A percentile compares a stretch with the other conserved stretches of the same genome.
Conservation (phyloP, 2,329 filamentous ascomycete species). For the Graphiopsis chlorocephala region DNA sequence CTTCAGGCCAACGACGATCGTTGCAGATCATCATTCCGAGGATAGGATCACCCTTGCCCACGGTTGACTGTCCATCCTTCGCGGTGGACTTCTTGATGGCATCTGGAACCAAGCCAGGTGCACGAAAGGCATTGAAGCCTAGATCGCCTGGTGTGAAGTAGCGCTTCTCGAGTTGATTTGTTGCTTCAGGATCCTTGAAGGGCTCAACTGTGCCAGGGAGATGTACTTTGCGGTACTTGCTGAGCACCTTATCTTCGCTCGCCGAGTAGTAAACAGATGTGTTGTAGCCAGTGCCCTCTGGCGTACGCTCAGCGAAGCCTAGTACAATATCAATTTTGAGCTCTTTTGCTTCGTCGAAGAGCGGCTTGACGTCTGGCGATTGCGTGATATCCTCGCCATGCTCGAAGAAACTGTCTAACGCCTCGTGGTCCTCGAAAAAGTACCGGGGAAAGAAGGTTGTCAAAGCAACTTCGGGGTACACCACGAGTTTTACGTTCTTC, state of each 20-base stretch:
- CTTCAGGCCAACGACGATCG: conserved; percentile 54
- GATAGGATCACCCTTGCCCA: conserved; percentile 49
- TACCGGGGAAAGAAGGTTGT: conserved; percentile 58
- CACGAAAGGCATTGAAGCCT: conserved; percentile 54
- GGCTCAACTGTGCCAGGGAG: conserved; percentile 54
- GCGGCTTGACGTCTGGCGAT: conserved; percentile 45
- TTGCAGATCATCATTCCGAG: conserved; percentile 57
- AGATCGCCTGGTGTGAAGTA: conserved; percentile 55
- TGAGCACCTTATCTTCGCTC: conserved; percentile 40
- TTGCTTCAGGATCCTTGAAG: conserved; percentile 46
- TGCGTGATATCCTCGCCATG: conserved; percentile 43
- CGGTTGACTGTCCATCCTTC: conserved; percentile 26
- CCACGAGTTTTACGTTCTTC: conserved; percentile 48
- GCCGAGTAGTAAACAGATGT: conserved; percentile 53
- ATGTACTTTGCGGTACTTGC: conserved; percentile 57
- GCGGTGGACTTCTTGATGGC: conserved; percentile 35
- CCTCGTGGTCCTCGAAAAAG: conserved; percentile 35
- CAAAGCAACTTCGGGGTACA: conserved; percentile 55
- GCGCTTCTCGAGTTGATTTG: conserved; percentile 56
- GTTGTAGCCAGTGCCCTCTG: conserved; percentile 50
- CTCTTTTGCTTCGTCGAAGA: conserved; percentile 50
- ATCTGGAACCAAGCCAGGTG: conserved; percentile 44
- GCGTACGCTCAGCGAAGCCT: conserved; percentile 52
- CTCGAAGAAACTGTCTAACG: conserved; percentile 53
- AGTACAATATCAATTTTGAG: conserved; percentile 52